phyloP scores from a whole-genome alignment of 192 early-diverging fungal genomes.

The Podila minutissima region DNA sequence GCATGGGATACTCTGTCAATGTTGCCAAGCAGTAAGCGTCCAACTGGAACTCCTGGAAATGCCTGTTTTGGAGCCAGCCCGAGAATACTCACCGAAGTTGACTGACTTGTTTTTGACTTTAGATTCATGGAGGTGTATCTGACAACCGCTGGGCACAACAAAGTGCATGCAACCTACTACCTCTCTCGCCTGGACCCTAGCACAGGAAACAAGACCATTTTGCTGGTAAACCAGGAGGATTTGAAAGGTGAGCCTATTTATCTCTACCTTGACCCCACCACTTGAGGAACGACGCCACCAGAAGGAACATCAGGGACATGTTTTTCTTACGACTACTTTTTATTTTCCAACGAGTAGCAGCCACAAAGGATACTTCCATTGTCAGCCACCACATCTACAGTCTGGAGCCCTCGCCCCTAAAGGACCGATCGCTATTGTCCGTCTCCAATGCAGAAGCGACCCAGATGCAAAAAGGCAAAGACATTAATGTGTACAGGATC shows the following conservation, averaged over 20 bases:
- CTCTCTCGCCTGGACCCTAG: slow-evolving; percentile 23
- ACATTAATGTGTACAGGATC: slow-evolving; percentile 29
- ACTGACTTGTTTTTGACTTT: not conserved
- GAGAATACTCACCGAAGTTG: not conserved
- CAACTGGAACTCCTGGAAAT: not conserved
- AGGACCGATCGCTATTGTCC: slow-evolving; percentile 27
- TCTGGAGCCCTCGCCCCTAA: slow-evolving; percentile 32
- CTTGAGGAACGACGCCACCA: not conserved
- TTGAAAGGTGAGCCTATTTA: slow-evolving; percentile 12
- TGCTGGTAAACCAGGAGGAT: slow-evolving; percentile 28
- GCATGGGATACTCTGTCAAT: slow-evolving; percentile 50
- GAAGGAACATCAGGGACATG: not conserved
- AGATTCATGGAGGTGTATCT: slow-evolving; percentile 44
- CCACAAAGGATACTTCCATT: slow-evolving; percentile 13
- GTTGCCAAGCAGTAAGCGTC: slow-evolving; percentile 28
- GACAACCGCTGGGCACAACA: slow-evolving; percentile 19
- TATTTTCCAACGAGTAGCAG: not conserved
- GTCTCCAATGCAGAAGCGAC: slow-evolving; percentile 24
- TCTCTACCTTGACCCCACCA: not conserved
- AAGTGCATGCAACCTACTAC: slow-evolving; percentile 41
- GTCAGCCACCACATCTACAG: slow-evolving; percentile 44
- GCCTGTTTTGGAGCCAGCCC: not conserved
- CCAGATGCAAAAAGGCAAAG: slow-evolving; percentile 41
- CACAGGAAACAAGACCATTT: slow-evolving; percentile 25
- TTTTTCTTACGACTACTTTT: not conserved